Evolutionary conservation across 2,329 filamentous ascomycete genomes (phyloP), one percentile per base, ranked within the genome.

Genomic region (Aspergillus sp.): DNA sequence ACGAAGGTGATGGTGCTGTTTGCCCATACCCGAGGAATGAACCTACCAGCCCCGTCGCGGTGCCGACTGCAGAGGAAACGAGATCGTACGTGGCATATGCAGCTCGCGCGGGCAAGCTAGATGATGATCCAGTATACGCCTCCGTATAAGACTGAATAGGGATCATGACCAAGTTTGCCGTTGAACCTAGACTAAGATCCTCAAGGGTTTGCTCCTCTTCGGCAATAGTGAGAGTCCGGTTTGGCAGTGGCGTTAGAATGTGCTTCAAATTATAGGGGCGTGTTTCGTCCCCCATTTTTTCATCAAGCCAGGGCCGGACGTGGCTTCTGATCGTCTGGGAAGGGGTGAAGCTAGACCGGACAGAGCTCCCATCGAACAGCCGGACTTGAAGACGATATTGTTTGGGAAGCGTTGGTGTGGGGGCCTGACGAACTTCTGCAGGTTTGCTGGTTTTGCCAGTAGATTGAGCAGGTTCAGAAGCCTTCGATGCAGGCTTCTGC

Each of bases 261-360:
- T 94, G 81, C 59, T 90, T 89, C 69, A 97, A 90, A 9, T 78
- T 85, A 65, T 90, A 97, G 0, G 89, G 87, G 9, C 74, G 63
- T 28, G 75, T 71, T 13, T 76, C 77, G 35, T 79, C 77, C 8
- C 65, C 71, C 49, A 80, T 73, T 31, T 78, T 73, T 44, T 76
- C 71, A 43, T 91, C 86, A 6, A 97, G 77, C 87, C 89, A 96
- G 6, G 73, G 68, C 6, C 91, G 79, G 1, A 97, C 83, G 35
- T 88, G 79, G 6, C 65, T 71, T 6, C 72, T 66, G 4, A 96
- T 74, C 0, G 78, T 86, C 6, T 78, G 73, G 2, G 71, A 70
- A 19, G 82, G 79, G 8, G 80, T 71, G 63, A 96, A 95, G 12
- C 78, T 81, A 4, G 76, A 78, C 33, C 89, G 82, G 12, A 96